Percentiles rank a stretch among this genome's conserved stretches.
phyloP scores from a whole-genome alignment of 2,329 filamentous ascomycete genomes.

The Ascocoryne sarcoides region DNA sequence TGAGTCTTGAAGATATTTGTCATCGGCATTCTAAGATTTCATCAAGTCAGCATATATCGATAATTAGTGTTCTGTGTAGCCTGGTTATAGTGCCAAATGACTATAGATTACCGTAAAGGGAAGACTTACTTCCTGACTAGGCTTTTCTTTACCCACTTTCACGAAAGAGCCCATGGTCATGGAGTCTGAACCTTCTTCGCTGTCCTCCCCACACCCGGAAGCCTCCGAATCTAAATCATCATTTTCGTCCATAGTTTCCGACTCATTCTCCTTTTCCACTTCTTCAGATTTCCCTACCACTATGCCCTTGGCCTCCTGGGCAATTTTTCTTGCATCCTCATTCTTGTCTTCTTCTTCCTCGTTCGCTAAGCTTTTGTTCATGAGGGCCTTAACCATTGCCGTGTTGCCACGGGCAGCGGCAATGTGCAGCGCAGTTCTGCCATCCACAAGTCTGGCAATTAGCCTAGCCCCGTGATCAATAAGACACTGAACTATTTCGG shows the following conservation, averaged over 20 bases:
- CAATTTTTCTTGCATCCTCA: conserved; percentile 35
- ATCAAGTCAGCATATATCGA: no score
- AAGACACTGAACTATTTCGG: conserved; percentile 61
- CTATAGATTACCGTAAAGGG: neutral
- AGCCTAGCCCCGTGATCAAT: conserved; percentile 66
- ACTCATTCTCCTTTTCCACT: conserved; percentile 21
- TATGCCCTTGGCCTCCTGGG: conserved; percentile 16
- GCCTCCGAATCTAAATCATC: conserved; percentile 32
- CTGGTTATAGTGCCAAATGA: no score
- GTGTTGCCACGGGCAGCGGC: conserved; percentile 61
- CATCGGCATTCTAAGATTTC: conserved; percentile 33
- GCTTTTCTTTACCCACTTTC: conserved; percentile 47
- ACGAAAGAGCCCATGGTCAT: conserved; percentile 66
- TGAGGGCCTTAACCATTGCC: conserved; percentile 62
- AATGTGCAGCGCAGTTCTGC: conserved; percentile 73
- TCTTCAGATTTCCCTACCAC: neutral
- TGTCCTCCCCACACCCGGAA: conserved; percentile 22
- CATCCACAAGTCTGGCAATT: conserved; percentile 67
- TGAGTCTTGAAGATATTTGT: conserved; percentile 46
- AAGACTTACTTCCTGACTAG: conserved; percentile 39
- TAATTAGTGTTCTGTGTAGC: no score
- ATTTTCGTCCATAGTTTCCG: conserved; percentile 17
- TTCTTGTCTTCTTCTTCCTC: conserved; percentile 58
- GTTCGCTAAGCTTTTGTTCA: conserved; percentile 67
- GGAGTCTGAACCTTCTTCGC: conserved; percentile 31